A percentile compares a stretch with the other conserved stretches of the same genome.
phyloP scores from a whole-genome alignment of 106 monocot species.

The Dactylorhiza incarnata region DNA sequence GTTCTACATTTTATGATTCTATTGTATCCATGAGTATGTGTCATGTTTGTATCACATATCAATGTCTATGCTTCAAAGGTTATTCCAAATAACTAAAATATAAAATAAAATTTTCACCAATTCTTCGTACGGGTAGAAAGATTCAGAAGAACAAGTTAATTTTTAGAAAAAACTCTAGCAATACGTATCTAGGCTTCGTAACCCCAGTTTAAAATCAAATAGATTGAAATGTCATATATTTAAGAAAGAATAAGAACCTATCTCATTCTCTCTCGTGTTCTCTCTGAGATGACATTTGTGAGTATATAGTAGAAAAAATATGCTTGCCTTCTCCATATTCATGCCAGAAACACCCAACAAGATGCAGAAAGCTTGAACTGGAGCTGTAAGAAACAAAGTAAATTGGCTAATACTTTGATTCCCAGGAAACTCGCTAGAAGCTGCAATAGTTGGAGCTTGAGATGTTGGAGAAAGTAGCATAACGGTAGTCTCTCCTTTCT shows the following conservation, averaged over 20 bases:
- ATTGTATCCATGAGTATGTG: too few relatives aligned
- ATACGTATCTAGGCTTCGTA: neutral
- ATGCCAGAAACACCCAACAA: slow-evolving; percentile 41
- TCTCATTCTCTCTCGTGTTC: neutral
- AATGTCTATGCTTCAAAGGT: neutral
- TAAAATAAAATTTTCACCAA: neutral
- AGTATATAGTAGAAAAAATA: neutral
- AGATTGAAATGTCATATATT: neutral
- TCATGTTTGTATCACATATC: too few relatives aligned
- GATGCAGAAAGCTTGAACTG: slow-evolving; percentile 75
- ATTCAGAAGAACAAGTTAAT: neutral
- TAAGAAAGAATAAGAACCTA: neutral
- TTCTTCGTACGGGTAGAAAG: neutral
- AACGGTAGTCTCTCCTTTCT: slow-evolving; percentile 67
- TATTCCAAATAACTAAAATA: slow-evolving; percentile 1
- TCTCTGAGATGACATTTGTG: neutral
- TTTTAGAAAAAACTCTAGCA: neutral
- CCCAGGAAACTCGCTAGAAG: slow-evolving; percentile 20
- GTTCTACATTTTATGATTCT: too few relatives aligned
- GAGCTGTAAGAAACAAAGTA: slow-evolving; percentile 86
- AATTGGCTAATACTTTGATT: slow-evolving; percentile 60
- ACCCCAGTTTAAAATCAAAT: neutral
- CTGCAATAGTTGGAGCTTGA: slow-evolving; percentile 17
- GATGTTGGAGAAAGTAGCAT: slow-evolving; percentile 75
- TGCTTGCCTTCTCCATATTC: slow-evolving; percentile 46